phyloP scores from a whole-genome alignment of 176 grass and related monocot genomes.

The Rhipidocladum racemiflorum region DNA sequence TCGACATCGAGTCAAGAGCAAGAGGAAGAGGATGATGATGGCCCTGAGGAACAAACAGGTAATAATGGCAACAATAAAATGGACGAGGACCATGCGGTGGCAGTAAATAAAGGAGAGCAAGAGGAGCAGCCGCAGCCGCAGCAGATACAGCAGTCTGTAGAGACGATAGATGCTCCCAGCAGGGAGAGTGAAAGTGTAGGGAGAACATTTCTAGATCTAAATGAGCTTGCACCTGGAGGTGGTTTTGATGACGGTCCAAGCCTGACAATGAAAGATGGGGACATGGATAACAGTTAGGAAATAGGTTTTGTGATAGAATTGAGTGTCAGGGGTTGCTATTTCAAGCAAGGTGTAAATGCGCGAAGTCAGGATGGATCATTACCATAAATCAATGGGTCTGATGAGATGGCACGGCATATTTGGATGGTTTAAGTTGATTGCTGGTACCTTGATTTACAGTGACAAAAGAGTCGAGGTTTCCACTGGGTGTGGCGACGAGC shows the following conservation, averaged over 20 bases:
- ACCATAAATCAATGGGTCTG: slow-evolving; percentile 9
- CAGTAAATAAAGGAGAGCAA: slow-evolving; percentile 48
- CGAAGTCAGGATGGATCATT: slow-evolving; percentile 6
- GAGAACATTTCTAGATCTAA: slow-evolving; percentile 94
- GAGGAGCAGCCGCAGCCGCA: slow-evolving; percentile 33
- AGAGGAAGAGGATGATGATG: slow-evolving; percentile 67
- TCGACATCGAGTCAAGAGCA: slow-evolving; percentile 80
- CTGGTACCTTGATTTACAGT: slow-evolving; percentile 35
- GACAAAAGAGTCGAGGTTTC: slow-evolving; percentile 14
- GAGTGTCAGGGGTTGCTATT: slow-evolving; percentile 5
- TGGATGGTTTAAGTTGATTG: slow-evolving; percentile 27
- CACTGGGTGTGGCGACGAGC: neutral
- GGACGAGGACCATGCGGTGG: slow-evolving; percentile 35
- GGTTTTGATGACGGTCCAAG: slow-evolving; percentile 83
- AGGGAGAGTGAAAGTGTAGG: slow-evolving; percentile 49
- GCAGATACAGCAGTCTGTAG: slow-evolving; percentile 32
- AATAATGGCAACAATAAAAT: slow-evolving; percentile 48
- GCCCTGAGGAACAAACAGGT: slow-evolving; percentile 42
- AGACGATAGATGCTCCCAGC: slow-evolving; percentile 50
- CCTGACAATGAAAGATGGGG: slow-evolving; percentile 62
- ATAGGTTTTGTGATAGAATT: slow-evolving; percentile 28
- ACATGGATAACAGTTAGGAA: slow-evolving; percentile 72
- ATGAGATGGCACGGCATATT: slow-evolving; percentile 25
- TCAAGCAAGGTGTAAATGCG: slow-evolving; percentile 32
- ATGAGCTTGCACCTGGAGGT: slow-evolving; percentile 85